Evolutionary conservation across 2,329 filamentous ascomycete species (phyloP).

Genomic region (Arthrobotrys pseudoclavata): DNA sequence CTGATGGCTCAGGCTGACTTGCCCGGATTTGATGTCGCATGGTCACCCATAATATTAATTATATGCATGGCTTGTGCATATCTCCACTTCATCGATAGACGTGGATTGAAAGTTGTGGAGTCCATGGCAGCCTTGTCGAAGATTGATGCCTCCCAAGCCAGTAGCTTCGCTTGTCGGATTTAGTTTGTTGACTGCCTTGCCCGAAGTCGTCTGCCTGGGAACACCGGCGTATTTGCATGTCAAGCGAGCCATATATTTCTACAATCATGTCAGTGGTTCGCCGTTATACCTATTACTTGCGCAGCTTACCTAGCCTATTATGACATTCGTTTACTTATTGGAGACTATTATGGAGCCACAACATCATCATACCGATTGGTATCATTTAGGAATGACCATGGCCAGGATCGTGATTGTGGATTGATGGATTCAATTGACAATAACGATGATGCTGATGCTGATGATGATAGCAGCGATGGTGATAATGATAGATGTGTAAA

Average conservation of each 20-base stretch:
- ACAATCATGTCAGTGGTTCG: not conserved
- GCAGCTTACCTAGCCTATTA: not conserved
- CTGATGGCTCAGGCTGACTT: conserved; percentile 12
- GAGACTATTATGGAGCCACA: too few species aligned
- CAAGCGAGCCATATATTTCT: conserved; percentile 6
- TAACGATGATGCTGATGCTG: too few species aligned
- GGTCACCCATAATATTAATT: not conserved
- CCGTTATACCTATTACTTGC: too few species aligned
- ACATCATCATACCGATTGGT: too few species aligned
- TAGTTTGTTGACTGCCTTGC: conserved; percentile 21
- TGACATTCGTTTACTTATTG: not conserved
- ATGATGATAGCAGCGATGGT: too few species aligned
- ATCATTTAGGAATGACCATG: too few species aligned
- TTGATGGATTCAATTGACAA: too few species aligned
- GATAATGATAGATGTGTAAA: too few species aligned
- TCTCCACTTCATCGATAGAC: conserved; percentile 21
- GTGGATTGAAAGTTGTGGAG: conserved; percentile 17
- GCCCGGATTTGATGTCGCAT: conserved; percentile 23
- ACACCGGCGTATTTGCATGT: not conserved
- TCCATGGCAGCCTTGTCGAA: conserved; percentile 32
- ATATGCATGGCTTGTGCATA: conserved; percentile 28
- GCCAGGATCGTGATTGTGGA: too few species aligned
- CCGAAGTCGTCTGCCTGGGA: conserved; percentile 20
- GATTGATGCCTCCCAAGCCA: conserved; percentile 7
- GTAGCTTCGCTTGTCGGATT: conserved; percentile 32